Conservation (phyloP, 495 filamentous ascomycete genomes). For the Aspergillus cavernicola region DNA sequence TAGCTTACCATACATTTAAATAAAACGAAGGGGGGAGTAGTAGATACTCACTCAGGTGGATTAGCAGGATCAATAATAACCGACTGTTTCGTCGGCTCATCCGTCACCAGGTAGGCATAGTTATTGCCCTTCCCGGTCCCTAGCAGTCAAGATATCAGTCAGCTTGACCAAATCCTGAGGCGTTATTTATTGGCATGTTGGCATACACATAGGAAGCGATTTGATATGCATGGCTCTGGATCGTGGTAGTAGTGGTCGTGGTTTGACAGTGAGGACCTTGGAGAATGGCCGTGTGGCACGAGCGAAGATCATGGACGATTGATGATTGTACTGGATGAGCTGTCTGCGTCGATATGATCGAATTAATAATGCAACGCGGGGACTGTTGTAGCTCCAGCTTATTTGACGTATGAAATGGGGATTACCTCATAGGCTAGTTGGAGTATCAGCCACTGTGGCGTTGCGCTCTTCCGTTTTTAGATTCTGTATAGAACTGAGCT, state of each 20-base stretch:
- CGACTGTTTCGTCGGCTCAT: constrained; percentile 88
- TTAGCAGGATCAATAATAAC: constrained; percentile 94
- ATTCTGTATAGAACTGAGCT: neutral
- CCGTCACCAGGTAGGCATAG: constrained; percentile 92
- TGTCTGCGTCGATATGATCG: neutral
- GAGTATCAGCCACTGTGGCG: neutral
- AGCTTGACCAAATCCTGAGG: constrained; percentile 14
- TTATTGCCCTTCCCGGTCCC: constrained; percentile 90
- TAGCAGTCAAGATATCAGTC: constrained; percentile 28
- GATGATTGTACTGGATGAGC: neutral
- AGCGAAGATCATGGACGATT: constrained; percentile 30
- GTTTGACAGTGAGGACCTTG: constrained; percentile 4
- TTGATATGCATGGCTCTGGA: constrained; percentile 81
- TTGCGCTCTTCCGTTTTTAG: neutral
- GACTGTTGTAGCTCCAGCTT: neutral
- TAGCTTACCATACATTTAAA: neutral
- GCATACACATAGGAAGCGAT: constrained; percentile 98
- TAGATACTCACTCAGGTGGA: constrained; percentile 71
- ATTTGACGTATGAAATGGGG: constrained; percentile 4
- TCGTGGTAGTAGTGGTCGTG: constrained; percentile 10
- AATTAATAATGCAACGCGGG: neutral
- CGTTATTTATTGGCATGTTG: too few species aligned
- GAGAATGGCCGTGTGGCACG: constrained; percentile 15
- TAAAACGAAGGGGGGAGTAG: too few species aligned
- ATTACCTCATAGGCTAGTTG: constrained; percentile 20